Conservation (phyloP, 2,329 filamentous ascomycete species). For the Cytospora mali region DNA sequence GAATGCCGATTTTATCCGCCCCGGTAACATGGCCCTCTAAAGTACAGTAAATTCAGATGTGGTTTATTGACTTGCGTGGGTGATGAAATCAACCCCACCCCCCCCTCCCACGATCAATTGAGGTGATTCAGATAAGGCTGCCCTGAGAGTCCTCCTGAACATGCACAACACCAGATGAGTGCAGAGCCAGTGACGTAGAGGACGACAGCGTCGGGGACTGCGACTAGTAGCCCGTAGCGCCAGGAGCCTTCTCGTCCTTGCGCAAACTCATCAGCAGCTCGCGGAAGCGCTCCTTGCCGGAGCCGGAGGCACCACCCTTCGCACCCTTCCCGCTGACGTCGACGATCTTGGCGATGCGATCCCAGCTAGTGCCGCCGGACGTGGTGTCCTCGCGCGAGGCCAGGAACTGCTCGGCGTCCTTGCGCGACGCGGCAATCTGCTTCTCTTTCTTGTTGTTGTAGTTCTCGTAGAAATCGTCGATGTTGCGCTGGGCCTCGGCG, state of each 20-base stretch:
- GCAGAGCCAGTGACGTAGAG: conserved; percentile 19
- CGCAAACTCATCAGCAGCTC: conserved; percentile 83
- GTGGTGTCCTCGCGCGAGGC: conserved; percentile 88
- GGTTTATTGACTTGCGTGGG: background rate
- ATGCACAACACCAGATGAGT: conserved; percentile 16
- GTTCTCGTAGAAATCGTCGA: conserved; percentile 99
- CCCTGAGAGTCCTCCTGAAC: conserved; percentile 26
- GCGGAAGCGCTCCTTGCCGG: conserved; percentile 94
- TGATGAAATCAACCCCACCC: no score
- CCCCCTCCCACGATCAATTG: background rate
- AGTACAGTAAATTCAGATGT: conserved; percentile 24
- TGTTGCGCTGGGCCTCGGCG: conserved; percentile 87
- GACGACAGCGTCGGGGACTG: conserved; percentile 23
- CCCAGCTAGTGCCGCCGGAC: conserved; percentile 95
- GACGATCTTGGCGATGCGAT: conserved; percentile 96
- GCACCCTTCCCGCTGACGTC: conserved; percentile 92
- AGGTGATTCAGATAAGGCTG: conserved; percentile 24
- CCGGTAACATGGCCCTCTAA: conserved; percentile 20
- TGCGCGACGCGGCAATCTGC: conserved; percentile 80
- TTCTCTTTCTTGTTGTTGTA: conserved; percentile 99
- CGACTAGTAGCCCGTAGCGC: conserved; percentile 54
- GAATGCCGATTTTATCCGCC: conserved; percentile 9
- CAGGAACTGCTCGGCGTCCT: conserved; percentile 92
- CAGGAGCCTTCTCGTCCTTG: conserved; percentile 88
- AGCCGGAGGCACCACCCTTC: conserved; percentile 83